Conservation (phyloP, 371 early-diverging fungal species). For the Syncephalastrum monosporum region DNA sequence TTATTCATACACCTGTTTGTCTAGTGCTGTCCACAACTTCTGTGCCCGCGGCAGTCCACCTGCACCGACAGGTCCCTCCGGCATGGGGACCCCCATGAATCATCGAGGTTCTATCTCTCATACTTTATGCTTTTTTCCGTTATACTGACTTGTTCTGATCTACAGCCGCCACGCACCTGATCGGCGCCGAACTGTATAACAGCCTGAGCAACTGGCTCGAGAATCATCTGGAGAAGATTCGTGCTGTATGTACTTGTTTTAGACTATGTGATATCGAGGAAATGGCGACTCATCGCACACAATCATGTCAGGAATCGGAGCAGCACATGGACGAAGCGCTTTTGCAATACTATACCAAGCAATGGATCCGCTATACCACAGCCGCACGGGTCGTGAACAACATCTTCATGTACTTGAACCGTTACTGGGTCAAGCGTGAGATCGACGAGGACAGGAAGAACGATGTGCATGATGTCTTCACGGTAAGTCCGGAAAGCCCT, state of each 20-base stretch:
- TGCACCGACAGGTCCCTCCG: slow-evolving; percentile 12
- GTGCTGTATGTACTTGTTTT: slow-evolving; percentile 17
- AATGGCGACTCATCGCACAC: neutral
- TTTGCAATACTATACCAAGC: slow-evolving; percentile 81
- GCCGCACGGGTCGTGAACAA: slow-evolving; percentile 86
- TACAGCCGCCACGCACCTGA: slow-evolving; percentile 68
- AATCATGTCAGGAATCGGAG: slow-evolving; percentile 47
- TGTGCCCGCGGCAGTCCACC: slow-evolving; percentile 59
- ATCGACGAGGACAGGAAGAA: slow-evolving; percentile 88
- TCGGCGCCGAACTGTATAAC: slow-evolving; percentile 85
- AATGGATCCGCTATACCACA: slow-evolving; percentile 88
- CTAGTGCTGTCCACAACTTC: slow-evolving; percentile 82
- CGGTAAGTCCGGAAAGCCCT: slow-evolving; percentile 55
- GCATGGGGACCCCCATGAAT: slow-evolving; percentile 15
- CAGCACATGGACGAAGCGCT: slow-evolving; percentile 76
- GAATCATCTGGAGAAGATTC: slow-evolving; percentile 62
- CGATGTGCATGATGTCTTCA: slow-evolving; percentile 91
- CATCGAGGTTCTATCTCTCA: slow-evolving; percentile 26
- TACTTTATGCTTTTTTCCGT: neutral
- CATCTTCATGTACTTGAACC: slow-evolving; percentile 91
- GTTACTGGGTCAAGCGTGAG: slow-evolving; percentile 96
- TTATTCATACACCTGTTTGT: neutral
- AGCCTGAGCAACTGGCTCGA: slow-evolving; percentile 74
- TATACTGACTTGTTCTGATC: neutral
- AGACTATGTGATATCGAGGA: neutral